Base-by-base conservation (phyloP, 1,284 basidiomycete species). In the Rhizoctonia solani region DNA sequence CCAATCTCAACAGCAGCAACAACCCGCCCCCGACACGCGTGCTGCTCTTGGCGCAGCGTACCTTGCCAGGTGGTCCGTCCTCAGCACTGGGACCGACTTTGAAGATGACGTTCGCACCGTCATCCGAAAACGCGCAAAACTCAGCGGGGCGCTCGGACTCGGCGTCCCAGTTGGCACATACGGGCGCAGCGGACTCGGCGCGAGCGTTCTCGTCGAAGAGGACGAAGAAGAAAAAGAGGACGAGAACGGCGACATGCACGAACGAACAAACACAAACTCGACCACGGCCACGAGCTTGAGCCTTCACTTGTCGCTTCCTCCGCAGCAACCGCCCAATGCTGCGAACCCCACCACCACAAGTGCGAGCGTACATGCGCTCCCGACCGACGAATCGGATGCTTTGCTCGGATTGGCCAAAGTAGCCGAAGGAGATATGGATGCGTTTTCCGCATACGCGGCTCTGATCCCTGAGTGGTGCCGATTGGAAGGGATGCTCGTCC, bases 391-490 rank as follows among this genome's bases (percentile, higher is more conserved):
- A 71, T 79, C 80, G 5, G 89, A 91, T 77, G 80, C 83, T 27
- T 88, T 90, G 76, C 79, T 89, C 42, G 90, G 90, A 6, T 76
- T 91, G 50, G 87, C 84, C 46, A 91, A 90, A 76, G 87, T 92
- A 5, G 89, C 90, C 0, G 90, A 92, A 70, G 84, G 89, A 21
- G 90, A 92, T 74, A 78, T 86, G 63, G 90, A 92, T 76, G 86
- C 90, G 69, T 92, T 90, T 78, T 84, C 90, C 84, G 84, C 86
- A 1, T 92, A 92, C 75, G 89, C 90, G 11, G 84, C 88, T 37
- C 88, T 92, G 73, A 87, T 92, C n/a, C 87, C 89, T 14, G 90
- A 92, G 77, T 92, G 85, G 75, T 87, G 83, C 76, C 79, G 90
- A 52, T 77, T 92, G 71, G 90, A 92, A 76, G 82, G 83, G 11